These are phyloP conservation scores for Allomyces arbusculus DNA, from an alignment of 192 early-diverging fungal species.

Conservation along the genomic window DNA sequence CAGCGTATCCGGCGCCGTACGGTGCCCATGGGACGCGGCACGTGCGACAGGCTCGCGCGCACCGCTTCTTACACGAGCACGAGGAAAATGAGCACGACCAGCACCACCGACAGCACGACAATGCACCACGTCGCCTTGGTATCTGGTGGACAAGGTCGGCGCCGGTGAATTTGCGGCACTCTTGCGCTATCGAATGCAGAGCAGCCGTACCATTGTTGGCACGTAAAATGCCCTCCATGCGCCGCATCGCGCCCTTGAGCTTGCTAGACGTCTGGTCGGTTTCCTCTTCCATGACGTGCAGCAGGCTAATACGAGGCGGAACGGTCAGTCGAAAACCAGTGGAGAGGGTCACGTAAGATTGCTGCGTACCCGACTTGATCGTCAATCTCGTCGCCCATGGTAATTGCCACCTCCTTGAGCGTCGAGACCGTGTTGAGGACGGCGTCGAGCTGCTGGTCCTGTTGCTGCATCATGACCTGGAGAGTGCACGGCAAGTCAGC, in stretches of 20 bases:
- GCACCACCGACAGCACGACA: slow-evolving; percentile 16
- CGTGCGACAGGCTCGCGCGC: no score
- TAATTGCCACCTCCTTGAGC: slow-evolving; percentile 23
- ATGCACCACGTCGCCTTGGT: slow-evolving; percentile 27
- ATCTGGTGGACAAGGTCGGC: slow-evolving; percentile 6
- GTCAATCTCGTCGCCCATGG: slow-evolving; percentile 33
- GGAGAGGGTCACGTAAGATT: background rate
- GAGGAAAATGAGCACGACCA: slow-evolving; percentile 21
- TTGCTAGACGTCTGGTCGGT: slow-evolving; percentile 26
- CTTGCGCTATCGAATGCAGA: background rate
- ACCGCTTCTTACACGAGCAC: slow-evolving; percentile 1
- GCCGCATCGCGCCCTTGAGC: slow-evolving; percentile 22
- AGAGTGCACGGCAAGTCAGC: slow-evolving; percentile 7
- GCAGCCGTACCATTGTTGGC: slow-evolving; percentile 21
- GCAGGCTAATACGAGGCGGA: slow-evolving; percentile 7
- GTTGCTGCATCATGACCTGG: slow-evolving; percentile 21
- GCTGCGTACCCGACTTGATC: slow-evolving; percentile 23
- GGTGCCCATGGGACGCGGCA: no score
- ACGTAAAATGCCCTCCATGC: slow-evolving; percentile 26
- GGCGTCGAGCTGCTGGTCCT: slow-evolving; percentile 29
- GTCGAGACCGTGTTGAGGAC: slow-evolving; percentile 19
- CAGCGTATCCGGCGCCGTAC: no score
- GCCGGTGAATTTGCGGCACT: background rate
- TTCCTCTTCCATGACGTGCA: slow-evolving; percentile 25
- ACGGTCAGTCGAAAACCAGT: background rate